Evolutionary conservation across 805 yeast species (phyloP).

Genomic region (Metschnikowia drakensbergensis): DNA sequence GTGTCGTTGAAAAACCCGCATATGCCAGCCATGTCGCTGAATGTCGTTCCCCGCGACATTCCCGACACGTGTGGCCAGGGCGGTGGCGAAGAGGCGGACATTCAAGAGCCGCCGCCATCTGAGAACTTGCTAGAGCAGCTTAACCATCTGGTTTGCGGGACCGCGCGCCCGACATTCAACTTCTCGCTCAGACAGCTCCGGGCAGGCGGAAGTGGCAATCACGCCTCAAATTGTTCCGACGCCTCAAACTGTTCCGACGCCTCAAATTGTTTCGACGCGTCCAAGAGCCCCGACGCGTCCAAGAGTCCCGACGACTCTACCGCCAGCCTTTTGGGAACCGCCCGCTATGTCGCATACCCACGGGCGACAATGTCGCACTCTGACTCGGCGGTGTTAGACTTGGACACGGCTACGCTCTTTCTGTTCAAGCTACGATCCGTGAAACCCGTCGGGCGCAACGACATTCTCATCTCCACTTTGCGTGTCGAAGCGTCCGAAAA

Average conservation of each 20-base stretch:
- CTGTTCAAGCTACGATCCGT: slow-evolving; percentile 46
- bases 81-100: not conserved
- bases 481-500: slow-evolving; percentile 46
- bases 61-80: no score
- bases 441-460: slow-evolving; percentile 46
- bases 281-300: not conserved
- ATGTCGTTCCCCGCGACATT: not conserved
- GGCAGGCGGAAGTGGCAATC: no score
- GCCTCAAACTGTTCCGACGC: no score
- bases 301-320: not conserved
- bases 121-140: slow-evolving; percentile 12
- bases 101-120: not conserved
- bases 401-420: slow-evolving; percentile 37
- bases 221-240: no score
- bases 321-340: not conserved
- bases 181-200: not conserved
- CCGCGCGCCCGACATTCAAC: not conserved
- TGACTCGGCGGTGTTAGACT: slow-evolving; percentile 1
- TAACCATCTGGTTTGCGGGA: slow-evolving; percentile 2
- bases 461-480: slow-evolving; percentile 44
- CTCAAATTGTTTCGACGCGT: no score
- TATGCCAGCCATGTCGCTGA: not conserved
- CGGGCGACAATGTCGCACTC: not conserved
- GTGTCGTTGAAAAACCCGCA: slow-evolving; percentile 7
- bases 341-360: not conserved